A percentile compares a stretch with the other conserved stretches of the same genome.
Evolutionary conservation across 352 stramenopile species (phyloP).

Genomic region (Thalassiosira exigua): DNA sequence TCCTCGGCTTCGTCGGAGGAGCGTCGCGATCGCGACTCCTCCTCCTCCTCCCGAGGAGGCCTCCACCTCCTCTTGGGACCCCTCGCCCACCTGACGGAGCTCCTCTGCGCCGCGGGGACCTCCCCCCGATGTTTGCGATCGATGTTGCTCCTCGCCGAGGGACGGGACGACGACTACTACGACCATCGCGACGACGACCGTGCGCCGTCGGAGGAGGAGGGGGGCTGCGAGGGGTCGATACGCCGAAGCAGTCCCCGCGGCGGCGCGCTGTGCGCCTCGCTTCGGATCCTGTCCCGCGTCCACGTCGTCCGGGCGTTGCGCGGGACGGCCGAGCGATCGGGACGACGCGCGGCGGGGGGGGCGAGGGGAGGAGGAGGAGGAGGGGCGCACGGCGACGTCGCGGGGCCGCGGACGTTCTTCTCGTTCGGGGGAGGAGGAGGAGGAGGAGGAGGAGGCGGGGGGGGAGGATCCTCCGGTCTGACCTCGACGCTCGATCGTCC

Average conservation of each 20-base stretch:
- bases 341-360: slow-evolving; percentile 61
- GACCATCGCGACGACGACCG: neutral
- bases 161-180: neutral
- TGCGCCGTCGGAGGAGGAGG: neutral
- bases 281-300: slow-evolving; percentile 35
- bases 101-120: slow-evolving; percentile 60
- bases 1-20: neutral
- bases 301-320: slow-evolving; percentile 65
- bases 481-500: slow-evolving; percentile 21
- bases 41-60: neutral
- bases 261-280: neutral
- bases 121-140: slow-evolving; percentile 55
- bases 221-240: neutral
- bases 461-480: slow-evolving; percentile 11
- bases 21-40: neutral
- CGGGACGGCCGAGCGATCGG: slow-evolving; percentile 66
- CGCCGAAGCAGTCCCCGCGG: neutral
- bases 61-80: slow-evolving; percentile 63
- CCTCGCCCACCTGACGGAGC: slow-evolving; percentile 64
- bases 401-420: slow-evolving; percentile 74
- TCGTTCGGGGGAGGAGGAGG: slow-evolving; percentile 46
- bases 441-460: neutral
- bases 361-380: slow-evolving; percentile 61
- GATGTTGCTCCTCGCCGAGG: slow-evolving; percentile 58
- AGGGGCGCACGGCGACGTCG: slow-evolving; percentile 55